Evolutionary conservation across 768 basidiomycete genomes (phyloP).

Genomic region (Trametes gibbosa): DNA sequence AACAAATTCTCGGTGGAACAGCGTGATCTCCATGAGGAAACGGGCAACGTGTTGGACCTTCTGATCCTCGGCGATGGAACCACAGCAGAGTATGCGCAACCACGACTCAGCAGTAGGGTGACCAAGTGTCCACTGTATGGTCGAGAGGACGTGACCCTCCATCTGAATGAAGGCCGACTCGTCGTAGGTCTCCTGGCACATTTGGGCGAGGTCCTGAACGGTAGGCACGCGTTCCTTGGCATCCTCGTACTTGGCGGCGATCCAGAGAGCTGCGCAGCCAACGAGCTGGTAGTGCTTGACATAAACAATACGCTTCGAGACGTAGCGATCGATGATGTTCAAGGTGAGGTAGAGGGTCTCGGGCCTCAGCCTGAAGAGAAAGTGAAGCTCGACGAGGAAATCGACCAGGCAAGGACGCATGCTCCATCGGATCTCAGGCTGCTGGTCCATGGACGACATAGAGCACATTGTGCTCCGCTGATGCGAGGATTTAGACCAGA

Average conservation of each 20-base stretch:
- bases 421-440: constrained; percentile 98
- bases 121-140: constrained; percentile 94
- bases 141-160: constrained; percentile 96
- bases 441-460: constrained; percentile 97
- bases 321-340: constrained; percentile 99
- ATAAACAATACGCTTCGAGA: constrained; percentile 97
- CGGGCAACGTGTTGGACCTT: constrained; percentile 95
- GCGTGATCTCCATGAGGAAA: constrained; percentile 98
- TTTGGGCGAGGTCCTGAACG: constrained; percentile 89
- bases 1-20: constrained; percentile 96
- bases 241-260: constrained; percentile 98
- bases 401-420: constrained; percentile 99
- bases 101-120: constrained; percentile 98
- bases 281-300: constrained; percentile 99
- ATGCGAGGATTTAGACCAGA: not conserved
- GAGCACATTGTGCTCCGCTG: constrained; percentile 87
- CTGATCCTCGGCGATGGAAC: constrained; percentile 73
- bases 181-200: constrained; percentile 96
- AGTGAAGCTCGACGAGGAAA: constrained; percentile 98
- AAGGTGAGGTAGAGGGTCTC: constrained; percentile 98
- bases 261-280: constrained; percentile 98
- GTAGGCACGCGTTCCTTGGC: constrained; percentile 98
- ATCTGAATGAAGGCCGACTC: constrained; percentile 98
- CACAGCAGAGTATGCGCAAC: constrained; percentile 82
- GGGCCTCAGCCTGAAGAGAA: constrained; percentile 94